Base-by-base conservation (phyloP, 352 stramenopile genomes). In the Phytophthora ohioensis region DNA sequence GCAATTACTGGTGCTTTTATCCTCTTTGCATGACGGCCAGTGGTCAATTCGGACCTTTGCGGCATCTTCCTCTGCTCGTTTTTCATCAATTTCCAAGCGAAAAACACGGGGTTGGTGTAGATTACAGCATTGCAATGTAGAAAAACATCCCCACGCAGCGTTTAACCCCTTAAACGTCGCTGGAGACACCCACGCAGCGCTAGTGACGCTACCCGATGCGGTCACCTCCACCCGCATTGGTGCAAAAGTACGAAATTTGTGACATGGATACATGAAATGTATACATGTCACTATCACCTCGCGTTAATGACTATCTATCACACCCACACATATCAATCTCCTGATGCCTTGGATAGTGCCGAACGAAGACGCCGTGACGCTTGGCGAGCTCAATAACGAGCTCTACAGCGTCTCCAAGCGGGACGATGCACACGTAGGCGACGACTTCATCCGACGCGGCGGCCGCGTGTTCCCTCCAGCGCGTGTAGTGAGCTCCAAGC, bases 351-450 rank as follows among this genome's bases (percentile, higher is more conserved):
- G 87, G 87, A 64, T 82, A 8, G 74, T 91, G 56, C 87, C 87
- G 17, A 79, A 73, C n/a, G 55, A 58, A 31, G 83, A 91, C 57
- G 80, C 87, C 49, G 85, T 93, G 79, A 93, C 87, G 69, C 76
- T 94, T 15, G 87, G 87, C 9, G 87, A 94, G 73, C 80, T 92
- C 48, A 68, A 82, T 57, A 82, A 85, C 36, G 85, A 92, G 76
- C 76, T 94, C 39, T 87, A 91, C 69, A 92, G 83, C 66, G 81
- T 93, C 17, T 82, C 81, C 3, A 75, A 82, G 11, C 69, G 78
- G 12, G 84, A 92, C 52, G 75, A 89, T 41, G 59, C 73, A 11
- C 84, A 88, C 57, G 13, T 92, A 4, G 85, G 84, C 35, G 85
- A 92, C 64, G 83, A 79, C 45, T 94, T 91, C 53, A 71, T 91